Percentiles rank a stretch among this genome's conserved stretches.
Conservation (phyloP, 306 rosid genomes). For the Glycine tomentella region DNA sequence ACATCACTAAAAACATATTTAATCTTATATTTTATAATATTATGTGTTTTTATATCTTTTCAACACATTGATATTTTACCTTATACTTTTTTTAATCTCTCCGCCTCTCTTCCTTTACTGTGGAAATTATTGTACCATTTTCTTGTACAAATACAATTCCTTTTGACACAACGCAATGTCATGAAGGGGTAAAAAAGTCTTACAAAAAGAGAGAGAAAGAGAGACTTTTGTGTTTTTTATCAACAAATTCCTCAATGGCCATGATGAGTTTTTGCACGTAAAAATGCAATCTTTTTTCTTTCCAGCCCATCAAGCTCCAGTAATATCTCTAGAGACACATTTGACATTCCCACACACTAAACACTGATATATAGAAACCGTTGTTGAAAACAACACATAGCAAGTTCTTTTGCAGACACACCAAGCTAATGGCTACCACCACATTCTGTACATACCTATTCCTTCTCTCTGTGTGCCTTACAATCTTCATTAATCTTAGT, state of each 20-base stretch:
- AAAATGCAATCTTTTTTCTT: conserved; percentile 42
- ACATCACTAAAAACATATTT: no score
- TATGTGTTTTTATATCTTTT: no score
- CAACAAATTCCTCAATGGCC: conserved; percentile 48
- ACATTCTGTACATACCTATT: conserved; percentile 55
- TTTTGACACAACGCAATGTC: conserved; percentile 5
- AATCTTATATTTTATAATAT: no score
- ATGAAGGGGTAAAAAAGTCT: neutral
- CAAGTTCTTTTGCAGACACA: conserved; percentile 47
- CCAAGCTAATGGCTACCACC: conserved; percentile 70
- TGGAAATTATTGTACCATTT: conserved; percentile 14
- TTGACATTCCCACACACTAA: conserved; percentile 44
- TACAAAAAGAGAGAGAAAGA: neutral
- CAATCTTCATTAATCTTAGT: conserved; percentile 49
- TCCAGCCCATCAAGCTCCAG: conserved; percentile 43
- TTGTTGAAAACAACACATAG: conserved; percentile 40
- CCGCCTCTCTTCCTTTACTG: neutral
- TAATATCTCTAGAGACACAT: conserved; percentile 22
- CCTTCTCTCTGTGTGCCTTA: conserved; percentile 58
- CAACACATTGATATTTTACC: neutral
- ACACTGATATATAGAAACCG: conserved; percentile 21
- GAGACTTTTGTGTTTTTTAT: conserved; percentile 11
- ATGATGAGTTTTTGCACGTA: conserved; percentile 48
- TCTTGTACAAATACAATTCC: neutral
- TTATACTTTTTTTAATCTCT: neutral